Base-by-base conservation (phyloP, 169 alveolate species). In the Plasmodium adleri region DNA sequence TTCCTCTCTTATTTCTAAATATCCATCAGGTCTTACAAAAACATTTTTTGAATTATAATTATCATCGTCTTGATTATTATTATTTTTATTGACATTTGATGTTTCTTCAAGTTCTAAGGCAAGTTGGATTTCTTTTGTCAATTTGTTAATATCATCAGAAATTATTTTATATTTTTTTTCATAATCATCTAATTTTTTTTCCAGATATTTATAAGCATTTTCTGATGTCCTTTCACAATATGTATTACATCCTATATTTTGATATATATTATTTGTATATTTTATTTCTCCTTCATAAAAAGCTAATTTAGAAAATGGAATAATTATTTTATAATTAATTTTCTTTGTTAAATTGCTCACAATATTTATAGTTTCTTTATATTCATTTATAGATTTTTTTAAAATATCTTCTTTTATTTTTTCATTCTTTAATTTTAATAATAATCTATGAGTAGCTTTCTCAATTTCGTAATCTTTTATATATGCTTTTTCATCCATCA, bases 201-300 rank as follows among this genome's bases (percentile, higher is more conserved):
- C 24, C 3, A 76, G 32, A 76, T 22, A 50, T 0, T n/a, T 54
- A 43, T 76, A 13, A 1, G 89, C 89, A 17, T 76, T 63, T 47
- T 76, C 58, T 49, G 89, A 22, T 63, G 89, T 76, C 52, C 89
- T 76, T 49, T 76, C 89, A 22, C 89, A 76, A 13, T 63, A 76
- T 6, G 89, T 76, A 58, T 76, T 76, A 43, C 89, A 76, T 1
- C 89, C 89, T 1, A 76, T 76, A 26, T 76, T 32, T 54, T 76
- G 89, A 43, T 76, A 76, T 8, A 76, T 43, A 22, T 76, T 76
- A 45, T 76, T 76, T 7, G 89, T 76, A 28, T 76, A 76, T 76
- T 76, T 76, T 47, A 76, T 66, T 76, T 76, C 49, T 10, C 89
- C 89, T 76, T 76, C 89, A 50, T 63, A 76, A 43, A 76, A 76